Conservation (phyloP, 1,284 basidiomycete genomes). For the Hypsizygus ulmarius region DNA sequence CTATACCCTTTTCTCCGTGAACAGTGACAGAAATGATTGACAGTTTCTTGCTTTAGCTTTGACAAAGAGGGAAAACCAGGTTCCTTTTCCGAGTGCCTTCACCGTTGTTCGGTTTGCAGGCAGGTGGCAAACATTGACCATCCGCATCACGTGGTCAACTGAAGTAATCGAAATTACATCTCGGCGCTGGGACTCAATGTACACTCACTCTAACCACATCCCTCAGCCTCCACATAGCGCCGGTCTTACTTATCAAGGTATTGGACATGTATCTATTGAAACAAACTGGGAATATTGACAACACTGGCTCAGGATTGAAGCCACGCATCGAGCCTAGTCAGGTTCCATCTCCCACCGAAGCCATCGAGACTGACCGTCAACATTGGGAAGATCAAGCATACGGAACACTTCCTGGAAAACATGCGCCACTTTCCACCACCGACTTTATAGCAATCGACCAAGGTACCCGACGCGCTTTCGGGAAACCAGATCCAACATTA, state of each 20-base stretch:
- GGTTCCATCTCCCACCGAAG: slow-evolving; percentile 88
- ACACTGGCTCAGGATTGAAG: slow-evolving; percentile 54
- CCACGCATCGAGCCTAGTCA: slow-evolving; percentile 88
- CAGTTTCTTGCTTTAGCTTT: background rate
- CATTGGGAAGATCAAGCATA: slow-evolving; percentile 81
- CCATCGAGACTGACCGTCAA: slow-evolving; percentile 81
- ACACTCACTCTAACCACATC: slow-evolving; percentile 52
- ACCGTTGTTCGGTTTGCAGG: too few relatives aligned
- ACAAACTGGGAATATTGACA: background rate
- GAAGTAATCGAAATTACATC: background rate
- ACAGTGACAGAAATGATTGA: background rate
- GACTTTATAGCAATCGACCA: slow-evolving; percentile 92
- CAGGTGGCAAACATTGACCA: too few relatives aligned
- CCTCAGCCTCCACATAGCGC: slow-evolving; percentile 82
- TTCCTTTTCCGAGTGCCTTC: too few relatives aligned
- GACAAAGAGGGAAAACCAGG: background rate
- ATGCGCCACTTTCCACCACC: slow-evolving; percentile 83
- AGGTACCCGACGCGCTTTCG: slow-evolving; percentile 45
- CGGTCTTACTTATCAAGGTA: slow-evolving; percentile 51
- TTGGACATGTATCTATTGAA: background rate
- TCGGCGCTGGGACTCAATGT: slow-evolving; percentile 28
- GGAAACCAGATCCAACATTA: background rate
- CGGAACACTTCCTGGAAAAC: slow-evolving; percentile 72
- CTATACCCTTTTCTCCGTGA: background rate
- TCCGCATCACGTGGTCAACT: background rate